phyloP scores from a whole-genome alignment of 768 basidiomycete species.

The Dendrothele bispora region DNA sequence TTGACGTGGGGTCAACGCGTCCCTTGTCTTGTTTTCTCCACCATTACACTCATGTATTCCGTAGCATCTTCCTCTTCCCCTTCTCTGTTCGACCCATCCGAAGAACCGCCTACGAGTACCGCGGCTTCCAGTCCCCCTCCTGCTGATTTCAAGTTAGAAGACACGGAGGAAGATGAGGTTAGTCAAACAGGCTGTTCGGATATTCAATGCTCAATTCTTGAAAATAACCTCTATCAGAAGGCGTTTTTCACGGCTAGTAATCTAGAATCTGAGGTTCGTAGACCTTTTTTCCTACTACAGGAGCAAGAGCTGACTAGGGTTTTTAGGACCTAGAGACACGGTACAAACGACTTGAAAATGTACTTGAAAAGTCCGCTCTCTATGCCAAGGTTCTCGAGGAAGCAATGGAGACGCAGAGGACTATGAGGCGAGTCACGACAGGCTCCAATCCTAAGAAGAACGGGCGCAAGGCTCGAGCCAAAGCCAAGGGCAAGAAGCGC shows the following conservation, averaged over 20 bases:
- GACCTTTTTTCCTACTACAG: neutral
- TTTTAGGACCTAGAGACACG: constrained; percentile 49
- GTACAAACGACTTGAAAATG: constrained; percentile 54
- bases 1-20: too few species aligned
- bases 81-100: constrained; percentile 5
- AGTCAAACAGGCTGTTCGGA: neutral
- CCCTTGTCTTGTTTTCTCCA: too few species aligned
- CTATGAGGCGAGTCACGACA: neutral
- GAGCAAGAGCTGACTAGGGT: neutral
- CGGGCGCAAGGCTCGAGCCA: neutral
- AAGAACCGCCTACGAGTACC: constrained; percentile 2
- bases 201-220: constrained; percentile 4
- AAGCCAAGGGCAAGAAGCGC: constrained; percentile 27
- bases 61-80: constrained; percentile 4
- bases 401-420: constrained; percentile 54
- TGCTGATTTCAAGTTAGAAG: neutral
- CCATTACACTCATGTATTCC: constrained; percentile 5
- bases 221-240: neutral
- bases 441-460: constrained; percentile 3
- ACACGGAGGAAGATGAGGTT: neutral
- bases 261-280: neutral
- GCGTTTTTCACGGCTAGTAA: neutral
- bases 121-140: constrained; percentile 6
- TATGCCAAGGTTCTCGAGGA: constrained; percentile 71
- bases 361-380: constrained; percentile 76